A percentile compares a stretch with the other conserved stretches of the same genome.
Evolutionary conservation across 1,139 yeast genomes (phyloP).

Genomic region (Lodderomyces beijingensis): DNA sequence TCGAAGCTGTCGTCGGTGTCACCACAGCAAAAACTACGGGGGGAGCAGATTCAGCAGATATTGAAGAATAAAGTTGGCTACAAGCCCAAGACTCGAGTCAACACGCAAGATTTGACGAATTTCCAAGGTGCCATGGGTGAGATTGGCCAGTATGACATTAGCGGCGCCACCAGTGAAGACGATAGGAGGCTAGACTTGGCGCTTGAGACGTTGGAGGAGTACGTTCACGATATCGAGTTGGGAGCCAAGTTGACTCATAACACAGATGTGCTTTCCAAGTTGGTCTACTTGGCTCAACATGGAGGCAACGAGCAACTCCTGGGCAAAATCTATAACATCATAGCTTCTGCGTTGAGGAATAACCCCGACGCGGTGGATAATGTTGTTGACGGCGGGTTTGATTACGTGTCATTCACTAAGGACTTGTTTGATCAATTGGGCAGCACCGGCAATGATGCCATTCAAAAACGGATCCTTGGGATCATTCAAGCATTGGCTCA

Average conservation of each 20-base stretch:
- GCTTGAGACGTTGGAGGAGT: conserved; percentile 50
- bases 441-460: conserved; percentile 19
- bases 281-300: conserved; percentile 15
- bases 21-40: background rate
- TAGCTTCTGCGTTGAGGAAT: conserved; percentile 62
- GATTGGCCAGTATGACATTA: conserved; percentile 13
- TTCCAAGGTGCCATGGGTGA: conserved; percentile 28
- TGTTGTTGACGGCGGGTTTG: conserved; percentile 13
- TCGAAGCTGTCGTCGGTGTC: background rate
- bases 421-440: conserved; percentile 17
- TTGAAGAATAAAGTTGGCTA: conserved; percentile 2
- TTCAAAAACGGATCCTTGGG: conserved; percentile 48
- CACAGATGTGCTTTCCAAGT: conserved; percentile 15
- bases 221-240: conserved; percentile 62
- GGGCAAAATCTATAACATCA: conserved; percentile 48
- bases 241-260: conserved; percentile 42
- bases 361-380: conserved; percentile 57
- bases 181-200: conserved; percentile 19
- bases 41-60: conserved; percentile 5
- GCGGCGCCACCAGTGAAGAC: conserved; percentile 10
- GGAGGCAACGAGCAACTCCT: conserved; percentile 17
- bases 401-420: conserved; percentile 12
- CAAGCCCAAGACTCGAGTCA: conserved; percentile 13
- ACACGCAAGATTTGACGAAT: conserved; percentile 19
- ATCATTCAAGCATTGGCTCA: conserved; percentile 42